A percentile compares a stretch with the other conserved stretches of the same genome.
Evolutionary conservation across 331 rosid genomes (phyloP).

Genomic region (Phaseolus coccineus): DNA sequence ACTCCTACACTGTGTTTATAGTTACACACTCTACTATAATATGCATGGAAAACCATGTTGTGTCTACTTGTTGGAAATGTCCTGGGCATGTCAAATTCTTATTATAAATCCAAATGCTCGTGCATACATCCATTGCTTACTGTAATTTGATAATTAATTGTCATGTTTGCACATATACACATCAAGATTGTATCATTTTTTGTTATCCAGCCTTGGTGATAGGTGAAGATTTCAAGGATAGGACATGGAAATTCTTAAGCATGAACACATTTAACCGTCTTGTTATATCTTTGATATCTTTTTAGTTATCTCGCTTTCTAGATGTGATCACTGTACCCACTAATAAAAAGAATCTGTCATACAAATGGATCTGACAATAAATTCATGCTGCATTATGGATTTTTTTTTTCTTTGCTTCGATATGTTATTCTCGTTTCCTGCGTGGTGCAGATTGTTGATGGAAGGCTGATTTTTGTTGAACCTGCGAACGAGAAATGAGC

Average conservation of each 20-base stretch:
- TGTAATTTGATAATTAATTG: background rate
- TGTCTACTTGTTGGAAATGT: constrained; percentile 5
- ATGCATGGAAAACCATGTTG: constrained; percentile 23
- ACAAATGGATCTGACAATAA: constrained; percentile 1
- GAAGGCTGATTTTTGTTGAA: constrained; percentile 82
- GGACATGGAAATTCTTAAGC: background rate
- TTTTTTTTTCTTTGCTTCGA: background rate
- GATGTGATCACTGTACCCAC: background rate
- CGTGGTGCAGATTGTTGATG: constrained; percentile 69
- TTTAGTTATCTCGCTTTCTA: background rate
- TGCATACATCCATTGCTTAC: background rate
- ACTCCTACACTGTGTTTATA: background rate
- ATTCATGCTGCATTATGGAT: background rate
- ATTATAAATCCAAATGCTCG: background rate
- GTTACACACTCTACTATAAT: too few species aligned
- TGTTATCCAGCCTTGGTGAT: background rate
- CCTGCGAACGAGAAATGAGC: constrained; percentile 48
- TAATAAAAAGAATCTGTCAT: background rate
- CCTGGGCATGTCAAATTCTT: too few species aligned
- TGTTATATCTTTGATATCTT: background rate
- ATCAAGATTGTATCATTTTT: background rate
- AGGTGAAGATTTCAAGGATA: background rate
- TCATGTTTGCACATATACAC: background rate
- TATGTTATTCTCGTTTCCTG: background rate
- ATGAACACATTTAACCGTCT: background rate